phyloP scores from a whole-genome alignment of 768 basidiomycete genomes.

The Gymnopilus dilepis region DNA sequence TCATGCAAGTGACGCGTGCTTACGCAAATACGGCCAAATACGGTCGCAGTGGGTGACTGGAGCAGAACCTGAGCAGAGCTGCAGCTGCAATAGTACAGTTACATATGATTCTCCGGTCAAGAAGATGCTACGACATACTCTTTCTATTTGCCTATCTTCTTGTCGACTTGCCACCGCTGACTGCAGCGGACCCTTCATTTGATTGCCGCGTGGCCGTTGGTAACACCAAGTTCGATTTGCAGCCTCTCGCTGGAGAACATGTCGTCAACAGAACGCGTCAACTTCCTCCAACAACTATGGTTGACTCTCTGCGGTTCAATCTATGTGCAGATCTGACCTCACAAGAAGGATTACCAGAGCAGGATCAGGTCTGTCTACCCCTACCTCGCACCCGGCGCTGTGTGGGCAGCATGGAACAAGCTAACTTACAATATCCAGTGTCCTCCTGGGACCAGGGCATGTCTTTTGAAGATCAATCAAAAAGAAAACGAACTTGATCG shows the following conservation, averaged over 20 bases:
- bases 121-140: conserved; percentile 14
- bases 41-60: background rate
- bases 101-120: conserved; percentile 28
- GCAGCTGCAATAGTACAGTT: background rate
- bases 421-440: conserved; percentile 52
- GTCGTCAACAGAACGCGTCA: conserved; percentile 54
- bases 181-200: conserved; percentile 50
- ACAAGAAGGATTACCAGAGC: conserved; percentile 49
- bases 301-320: conserved; percentile 68
- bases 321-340: conserved; percentile 64
- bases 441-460: conserved; percentile 69
- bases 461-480: conserved; percentile 69
- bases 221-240: conserved; percentile 64
- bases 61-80: background rate
- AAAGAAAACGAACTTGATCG: conserved; percentile 62
- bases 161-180: conserved; percentile 24
- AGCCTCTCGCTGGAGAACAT: conserved; percentile 55
- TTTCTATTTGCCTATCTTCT: conserved; percentile 23
- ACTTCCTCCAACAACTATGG: conserved; percentile 66
- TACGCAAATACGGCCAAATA: conserved; percentile 17
- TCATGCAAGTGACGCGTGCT: background rate
- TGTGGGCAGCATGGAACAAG: conserved; percentile 1
- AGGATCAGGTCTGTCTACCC: conserved; percentile 68
- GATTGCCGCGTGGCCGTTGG: conserved; percentile 54
- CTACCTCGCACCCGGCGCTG: conserved; percentile 1